Evolutionary conservation across 306 rosid genomes (phyloP), one percentile per base, ranked within the genome.

Genomic region (Leucaena leucocephala): DNA sequence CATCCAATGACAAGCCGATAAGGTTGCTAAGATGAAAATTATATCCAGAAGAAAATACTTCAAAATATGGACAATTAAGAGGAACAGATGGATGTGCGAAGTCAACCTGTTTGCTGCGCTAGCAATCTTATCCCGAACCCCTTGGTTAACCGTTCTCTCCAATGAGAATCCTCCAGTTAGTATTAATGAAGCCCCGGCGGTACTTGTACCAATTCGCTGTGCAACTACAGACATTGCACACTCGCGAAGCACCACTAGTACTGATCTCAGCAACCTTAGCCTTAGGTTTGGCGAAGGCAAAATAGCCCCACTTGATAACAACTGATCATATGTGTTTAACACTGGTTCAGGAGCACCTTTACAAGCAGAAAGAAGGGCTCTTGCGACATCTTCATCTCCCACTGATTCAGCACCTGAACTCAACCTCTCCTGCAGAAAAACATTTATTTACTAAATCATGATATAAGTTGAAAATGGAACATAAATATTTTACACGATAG

Each of bases 321-420:
- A 84, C 81, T 91, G 97, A 71, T 95, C 97, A 22, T 95, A 95
- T 81, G 96, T 84, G 72, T 89, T 95, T 90, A 91, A 75, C 43
- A 95, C 96, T 67, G 97, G 99, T 84, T 95, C 99, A 34, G 92
- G 90, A 50, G 99, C 96, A 77, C 96, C 97, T 87, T 91, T 95
- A 84, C 99, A 95, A 59, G 95, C 96, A 82, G 90, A 90, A 76
- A 95, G 89, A 79, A 95, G 91, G 74, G 97, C 94, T 81, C 98
- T 95, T 45, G 97, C 90, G 81, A 95, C 87, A 76, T 95, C 99
- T 83, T 95, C 99, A 77, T 90, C 97, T 76, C 99, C 98, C 72
- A 95, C 89, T 2, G 91, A 21, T 87, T 95, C 99, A 80, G 86
- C 86, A 58, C 96, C 93, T 39, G 90, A 85, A 61, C 83, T 90